phyloP scores from a whole-genome alignment of 805 yeast genomes.

The Debaryomyces prosopidis region DNA sequence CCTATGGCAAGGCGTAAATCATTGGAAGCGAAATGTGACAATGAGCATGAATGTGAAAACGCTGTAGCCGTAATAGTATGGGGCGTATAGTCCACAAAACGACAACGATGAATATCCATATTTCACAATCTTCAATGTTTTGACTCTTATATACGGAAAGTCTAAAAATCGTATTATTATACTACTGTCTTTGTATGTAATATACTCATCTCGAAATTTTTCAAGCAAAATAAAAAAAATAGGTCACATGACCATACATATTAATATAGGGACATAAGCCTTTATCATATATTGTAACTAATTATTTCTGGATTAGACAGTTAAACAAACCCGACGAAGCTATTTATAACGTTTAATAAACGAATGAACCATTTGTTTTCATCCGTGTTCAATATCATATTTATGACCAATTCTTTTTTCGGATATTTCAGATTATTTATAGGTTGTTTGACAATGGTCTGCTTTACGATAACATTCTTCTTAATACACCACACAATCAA shows the following conservation, averaged over 20 bases:
- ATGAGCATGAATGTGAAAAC: constrained; percentile 61
- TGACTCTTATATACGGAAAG: neutral
- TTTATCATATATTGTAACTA: neutral
- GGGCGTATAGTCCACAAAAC: constrained; percentile 87
- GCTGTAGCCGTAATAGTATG: constrained; percentile 80
- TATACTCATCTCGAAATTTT: constrained; percentile 20
- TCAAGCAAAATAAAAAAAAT: constrained; percentile 5
- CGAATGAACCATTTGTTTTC: constrained; percentile 47
- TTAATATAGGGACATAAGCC: neutral
- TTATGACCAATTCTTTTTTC: constrained; percentile 40
- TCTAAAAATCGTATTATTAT: no score
- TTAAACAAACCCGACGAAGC: constrained; percentile 43
- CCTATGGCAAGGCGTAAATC: constrained; percentile 86
- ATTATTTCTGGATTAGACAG: constrained; percentile 19
- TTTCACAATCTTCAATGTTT: constrained; percentile 3
- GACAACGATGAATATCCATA: constrained; percentile 85
- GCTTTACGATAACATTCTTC: constrained; percentile 37
- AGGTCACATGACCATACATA: constrained; percentile 2
- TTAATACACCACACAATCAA: constrained; percentile 44
- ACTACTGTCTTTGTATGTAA: neutral
- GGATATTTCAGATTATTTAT: constrained; percentile 14
- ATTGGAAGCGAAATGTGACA: constrained; percentile 39
- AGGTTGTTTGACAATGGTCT: constrained; percentile 39
- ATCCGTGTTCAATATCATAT: constrained; percentile 42
- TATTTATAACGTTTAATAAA: constrained; percentile 34